Evolutionary conservation across 75 land plant genomes (phyloP), one percentile per base, ranked within the genome.

Genomic region (Ceratopteris richardii): DNA sequence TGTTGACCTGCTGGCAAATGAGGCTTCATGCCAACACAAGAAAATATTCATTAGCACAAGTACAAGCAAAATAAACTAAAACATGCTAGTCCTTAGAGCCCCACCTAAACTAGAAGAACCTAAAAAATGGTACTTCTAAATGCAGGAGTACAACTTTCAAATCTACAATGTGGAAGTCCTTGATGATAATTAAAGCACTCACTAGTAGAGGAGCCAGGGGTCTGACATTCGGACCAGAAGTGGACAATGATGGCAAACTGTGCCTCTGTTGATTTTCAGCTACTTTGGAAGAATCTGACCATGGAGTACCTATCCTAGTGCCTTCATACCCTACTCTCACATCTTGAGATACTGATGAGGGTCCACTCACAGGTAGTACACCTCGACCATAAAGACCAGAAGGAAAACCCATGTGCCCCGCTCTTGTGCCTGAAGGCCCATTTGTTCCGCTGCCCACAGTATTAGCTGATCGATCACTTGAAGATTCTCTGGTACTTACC

Each of bases 241-340:
- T 20, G 21, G 48, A 46, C 24, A 52, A 13, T 19, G 54, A 26
- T 24, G 28, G 5, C 54, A 52, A 23, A 26, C 29, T 26, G 28
- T 52, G 54, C 62, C 81, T 88, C 27, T 78, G 80, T 50, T 80
- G 91, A 29, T 72, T 72, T 44, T 83, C 85, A 25, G 83, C 44
- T 48, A 53, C 67, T 6, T 71, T 26, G 0, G 78, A 55, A 17
- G 72, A 77, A 61, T 85, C 95, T 43, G 66, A 59, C 90, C 98
- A 93, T 31, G 80, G 80, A 48, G 78, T 54, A 28, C 80, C 68
- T 26, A 80, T 72, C 44, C 76, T 44, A 16, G 73, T 30, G 1
- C 78, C 82, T 63, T 88, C 89, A 72, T 61, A 76, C 21, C 70
- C 67, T 42, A 55, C 80, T 56, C 77, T 65, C 30, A 67, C 72